Evolutionary conservation across 164 flowering plant genomes (phyloP).

Genomic region (Chimonanthus salicifolius): DNA sequence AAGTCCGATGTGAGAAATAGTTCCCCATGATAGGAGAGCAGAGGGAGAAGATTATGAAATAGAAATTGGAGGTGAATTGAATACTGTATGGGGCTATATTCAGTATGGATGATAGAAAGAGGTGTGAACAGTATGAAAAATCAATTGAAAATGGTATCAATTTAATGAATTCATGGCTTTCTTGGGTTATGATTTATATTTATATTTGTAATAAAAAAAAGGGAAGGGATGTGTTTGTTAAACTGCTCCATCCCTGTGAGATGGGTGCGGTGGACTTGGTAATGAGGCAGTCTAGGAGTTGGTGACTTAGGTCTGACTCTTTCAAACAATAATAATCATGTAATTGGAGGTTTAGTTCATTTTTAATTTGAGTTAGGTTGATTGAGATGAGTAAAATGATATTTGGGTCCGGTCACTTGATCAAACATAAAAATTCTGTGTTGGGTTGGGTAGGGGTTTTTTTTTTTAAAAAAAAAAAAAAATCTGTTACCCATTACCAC

Average conservation of each 20-base stretch:
- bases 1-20: constrained; percentile 23
- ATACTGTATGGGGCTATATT: not conserved
- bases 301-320: not conserved
- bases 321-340: not conserved
- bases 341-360: not conserved
- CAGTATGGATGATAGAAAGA: not conserved
- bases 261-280: not conserved
- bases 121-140: constrained; percentile 3
- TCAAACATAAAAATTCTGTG: no score
- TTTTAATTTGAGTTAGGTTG: no score
- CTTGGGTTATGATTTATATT: not conserved
- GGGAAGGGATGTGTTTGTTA: constrained; percentile 12
- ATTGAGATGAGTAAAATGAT: no score
- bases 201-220: not conserved
- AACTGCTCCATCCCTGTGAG: constrained; percentile 15
- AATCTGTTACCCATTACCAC: no score
- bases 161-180: constrained; percentile 7
- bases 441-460: no score
- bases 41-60: not conserved
- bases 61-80: not conserved
- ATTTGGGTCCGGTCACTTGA: no score
- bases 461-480: no score
- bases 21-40: constrained; percentile 52
- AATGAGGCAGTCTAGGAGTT: not conserved
- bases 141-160: constrained; percentile 3